phyloP scores from a whole-genome alignment of 805 yeast genomes.

The Metschnikowia baotianmanensis region DNA sequence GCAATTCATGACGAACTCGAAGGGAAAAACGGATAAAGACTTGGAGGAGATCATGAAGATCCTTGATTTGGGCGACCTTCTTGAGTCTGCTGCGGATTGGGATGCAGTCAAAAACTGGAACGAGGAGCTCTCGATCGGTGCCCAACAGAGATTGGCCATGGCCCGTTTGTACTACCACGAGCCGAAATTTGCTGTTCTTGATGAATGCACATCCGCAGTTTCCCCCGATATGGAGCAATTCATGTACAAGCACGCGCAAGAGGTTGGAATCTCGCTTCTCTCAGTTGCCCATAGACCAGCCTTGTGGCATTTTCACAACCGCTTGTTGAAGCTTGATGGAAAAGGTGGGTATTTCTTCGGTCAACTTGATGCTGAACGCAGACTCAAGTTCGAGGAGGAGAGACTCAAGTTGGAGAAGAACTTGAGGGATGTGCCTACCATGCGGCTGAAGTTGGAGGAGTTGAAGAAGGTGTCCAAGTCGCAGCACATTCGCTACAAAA shows the following conservation, averaged over 20 bases:
- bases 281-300: conserved; percentile 94
- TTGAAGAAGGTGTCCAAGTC: conserved; percentile 53
- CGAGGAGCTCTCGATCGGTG: conserved; percentile 85
- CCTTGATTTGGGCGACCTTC: conserved; percentile 58
- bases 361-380: conserved; percentile 66
- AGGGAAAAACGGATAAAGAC: conserved; percentile 45
- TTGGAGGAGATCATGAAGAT: conserved; percentile 52
- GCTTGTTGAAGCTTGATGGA: conserved; percentile 83
- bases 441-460: conserved; percentile 64
- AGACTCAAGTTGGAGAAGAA: conserved; percentile 65
- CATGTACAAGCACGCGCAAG: conserved; percentile 82
- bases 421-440: conserved; percentile 65
- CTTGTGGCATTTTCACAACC: conserved; percentile 87
- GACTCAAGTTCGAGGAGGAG: conserved; percentile 77
- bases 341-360: conserved; percentile 63
- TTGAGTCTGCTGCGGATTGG: conserved; percentile 41
- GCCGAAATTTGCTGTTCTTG: conserved; percentile 92
- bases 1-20: conserved; percentile 44
- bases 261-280: conserved; percentile 72
- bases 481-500: conserved; percentile 36
- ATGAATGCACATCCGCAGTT: conserved; percentile 94
- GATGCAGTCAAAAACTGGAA: conserved; percentile 78
- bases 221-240: conserved; percentile 87
- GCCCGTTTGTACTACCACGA: conserved; percentile 87
- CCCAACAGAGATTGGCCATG: conserved; percentile 91